A percentile compares a stretch with the other conserved stretches of the same genome.
Evolutionary conservation across 164 flowering plant species (phyloP).

Genomic region (Cinnamomum micranthum): DNA sequence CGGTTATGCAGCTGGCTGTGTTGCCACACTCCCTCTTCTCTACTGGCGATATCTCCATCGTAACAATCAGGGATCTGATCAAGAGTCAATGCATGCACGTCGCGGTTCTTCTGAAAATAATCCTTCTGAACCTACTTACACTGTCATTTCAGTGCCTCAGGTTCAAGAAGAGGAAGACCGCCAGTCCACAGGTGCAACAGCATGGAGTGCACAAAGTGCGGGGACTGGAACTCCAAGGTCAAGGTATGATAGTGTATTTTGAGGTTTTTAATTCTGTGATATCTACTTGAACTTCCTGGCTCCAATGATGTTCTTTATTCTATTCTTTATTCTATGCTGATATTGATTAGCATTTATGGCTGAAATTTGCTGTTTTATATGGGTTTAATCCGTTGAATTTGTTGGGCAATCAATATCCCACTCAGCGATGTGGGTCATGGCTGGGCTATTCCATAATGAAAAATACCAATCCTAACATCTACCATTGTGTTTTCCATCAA

Average conservation of each 20-base stretch:
- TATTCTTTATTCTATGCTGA: not conserved
- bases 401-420: not conserved
- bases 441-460: not conserved
- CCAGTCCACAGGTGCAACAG: slow-evolving; percentile 19
- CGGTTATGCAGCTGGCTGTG: slow-evolving; percentile 56
- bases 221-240: slow-evolving; percentile 22
- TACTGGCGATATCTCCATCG: slow-evolving; percentile 70
- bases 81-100: slow-evolving; percentile 31
- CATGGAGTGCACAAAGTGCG: slow-evolving; percentile 22
- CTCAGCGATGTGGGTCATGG: not conserved
- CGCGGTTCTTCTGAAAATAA: slow-evolving; percentile 35
- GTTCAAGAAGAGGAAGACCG: slow-evolving; percentile 30
- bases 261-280: too few species aligned
- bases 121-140: slow-evolving; percentile 34
- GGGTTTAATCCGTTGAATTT: not conserved
- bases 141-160: slow-evolving; percentile 33
- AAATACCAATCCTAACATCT: too few species aligned
- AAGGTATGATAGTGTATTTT: slow-evolving; percentile 24
- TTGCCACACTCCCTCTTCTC: slow-evolving; percentile 56
- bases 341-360: not conserved
- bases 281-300: too few species aligned
- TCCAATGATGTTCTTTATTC: not conserved
- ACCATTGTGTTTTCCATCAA: too few species aligned
- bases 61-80: slow-evolving; percentile 35
- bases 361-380: not conserved